Percentiles rank a stretch among this genome's conserved stretches.
These are phyloP conservation scores for Physcomitrium patens DNA, from an alignment of 225 moss, liverwort and hornwort genomes.

Conservation along the genomic window DNA sequence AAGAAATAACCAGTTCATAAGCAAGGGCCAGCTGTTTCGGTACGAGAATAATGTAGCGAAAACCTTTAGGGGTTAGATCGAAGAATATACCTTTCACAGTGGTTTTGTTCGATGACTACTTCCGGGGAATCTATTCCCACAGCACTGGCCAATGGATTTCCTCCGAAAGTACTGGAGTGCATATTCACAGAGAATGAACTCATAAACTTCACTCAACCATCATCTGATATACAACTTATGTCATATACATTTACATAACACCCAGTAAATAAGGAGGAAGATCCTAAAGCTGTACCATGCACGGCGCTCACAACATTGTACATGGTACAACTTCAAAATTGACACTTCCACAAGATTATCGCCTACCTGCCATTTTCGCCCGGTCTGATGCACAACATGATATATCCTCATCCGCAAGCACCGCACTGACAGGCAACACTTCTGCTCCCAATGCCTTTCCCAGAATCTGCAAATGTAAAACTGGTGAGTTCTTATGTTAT, in stretches of 20 bases:
- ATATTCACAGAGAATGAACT: constrained; percentile 12
- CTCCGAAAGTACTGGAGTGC: constrained; percentile 90
- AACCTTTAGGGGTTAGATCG: neutral
- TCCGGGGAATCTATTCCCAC: constrained; percentile 91
- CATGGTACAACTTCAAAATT: neutral
- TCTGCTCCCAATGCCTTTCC: constrained; percentile 96
- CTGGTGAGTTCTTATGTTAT: neutral
- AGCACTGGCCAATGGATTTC: constrained; percentile 94
- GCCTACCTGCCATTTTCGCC: constrained; percentile 97
- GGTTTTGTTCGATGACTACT: constrained; percentile 73
- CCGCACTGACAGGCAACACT: constrained; percentile 93
- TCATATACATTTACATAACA: neutral
- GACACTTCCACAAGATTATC: neutral
- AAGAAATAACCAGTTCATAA: neutral
- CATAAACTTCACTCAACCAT: neutral
- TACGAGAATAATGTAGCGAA: neutral
- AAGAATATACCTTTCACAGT: constrained; percentile 71
- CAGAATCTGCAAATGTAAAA: constrained; percentile 64
- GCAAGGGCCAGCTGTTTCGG: neutral
- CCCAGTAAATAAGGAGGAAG: constrained; percentile 8
- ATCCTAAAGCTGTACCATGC: neutral
- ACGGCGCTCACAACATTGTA: neutral
- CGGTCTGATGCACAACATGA: constrained; percentile 94
- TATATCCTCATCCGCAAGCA: constrained; percentile 88
- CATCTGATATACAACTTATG: neutral